Evolutionary conservation across 371 early-diverging fungal genomes (phyloP), one percentile per base, ranked within the genome.

Genomic region (Circinella minor): DNA sequence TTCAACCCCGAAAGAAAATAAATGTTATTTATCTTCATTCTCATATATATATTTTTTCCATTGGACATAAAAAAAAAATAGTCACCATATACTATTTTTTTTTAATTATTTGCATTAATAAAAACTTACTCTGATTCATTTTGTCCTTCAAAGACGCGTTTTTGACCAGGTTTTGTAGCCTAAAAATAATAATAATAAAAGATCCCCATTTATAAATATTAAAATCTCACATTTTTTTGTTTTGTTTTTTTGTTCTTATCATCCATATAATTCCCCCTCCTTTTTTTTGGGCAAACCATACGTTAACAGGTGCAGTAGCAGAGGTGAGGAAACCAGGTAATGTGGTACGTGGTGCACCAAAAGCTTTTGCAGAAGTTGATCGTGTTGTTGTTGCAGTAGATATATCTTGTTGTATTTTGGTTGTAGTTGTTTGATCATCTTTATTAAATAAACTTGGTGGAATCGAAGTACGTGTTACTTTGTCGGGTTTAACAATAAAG

Each of bases 301-400:
- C 43, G 11, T 43, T 55, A 55, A 65, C 69, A 15, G 69, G 43
- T 49, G 60, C 36, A 17, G 65, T 51, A 20, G 65, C 60, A 17
- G 63, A 61, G 39, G 73, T 73, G 48, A 76, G 61, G 36, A 73
- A 76, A 48, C 71, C 66, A 14, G 77, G 77, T 10, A 76, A 55
- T 1, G 65, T 67, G 1, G 71, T 67, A 8, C 67, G 72, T 20
- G 66, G 65, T 54, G 68, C 71, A 51, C 64, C 66, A 61, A 65
- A 48, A 8, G 38, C 18, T 17, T 63, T 20, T 6, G 68, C 14
- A 13, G 51, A 51, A n/a, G 8, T 51, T 4, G 51, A 51, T 43
- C 43, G 6, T 11, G 43, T 3, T 9, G 43, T 60, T 7, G 36
- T 34, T 48, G 65, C 7, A 43, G 47, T 34, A 34, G 48, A 17